Conservation (phyloP, 768 basidiomycete species). For the Phlebiopsis flavidoalba region DNA sequence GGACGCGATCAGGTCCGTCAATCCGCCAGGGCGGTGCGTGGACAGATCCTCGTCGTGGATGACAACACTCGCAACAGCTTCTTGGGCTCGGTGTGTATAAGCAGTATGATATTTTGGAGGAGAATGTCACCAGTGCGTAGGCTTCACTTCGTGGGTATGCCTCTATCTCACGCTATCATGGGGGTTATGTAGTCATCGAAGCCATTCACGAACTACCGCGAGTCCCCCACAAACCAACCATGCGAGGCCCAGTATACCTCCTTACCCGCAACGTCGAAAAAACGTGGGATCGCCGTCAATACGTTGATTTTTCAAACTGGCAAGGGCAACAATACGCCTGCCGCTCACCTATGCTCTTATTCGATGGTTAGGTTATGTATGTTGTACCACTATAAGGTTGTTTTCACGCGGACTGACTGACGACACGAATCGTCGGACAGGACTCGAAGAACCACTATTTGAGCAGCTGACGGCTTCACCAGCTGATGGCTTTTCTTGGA, state of each 20-base stretch:
- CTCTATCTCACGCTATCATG: background rate
- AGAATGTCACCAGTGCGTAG: slow-evolving; percentile 88
- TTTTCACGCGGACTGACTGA: background rate
- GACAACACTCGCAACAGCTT: slow-evolving; percentile 82
- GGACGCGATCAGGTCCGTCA: slow-evolving; percentile 81
- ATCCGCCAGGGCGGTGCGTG: slow-evolving; percentile 77
- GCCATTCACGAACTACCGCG: slow-evolving; percentile 77
- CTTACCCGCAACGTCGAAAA: slow-evolving; percentile 91
- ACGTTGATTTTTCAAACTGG: slow-evolving; percentile 65
- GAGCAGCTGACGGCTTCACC: slow-evolving; percentile 68
- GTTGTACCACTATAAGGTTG: background rate
- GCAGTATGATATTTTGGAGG: slow-evolving; percentile 90
- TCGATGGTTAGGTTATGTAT: slow-evolving; percentile 76
- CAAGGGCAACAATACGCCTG: slow-evolving; percentile 74
- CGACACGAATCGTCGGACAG: slow-evolving; percentile 37
- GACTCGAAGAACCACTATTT: slow-evolving; percentile 73
- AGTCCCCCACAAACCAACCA: slow-evolving; percentile 75
- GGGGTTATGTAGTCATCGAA: slow-evolving; percentile 72
- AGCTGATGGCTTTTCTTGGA: slow-evolving; percentile 69
- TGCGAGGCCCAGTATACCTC: slow-evolving; percentile 92
- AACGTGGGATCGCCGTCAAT: slow-evolving; percentile 92
- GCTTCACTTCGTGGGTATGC: background rate
- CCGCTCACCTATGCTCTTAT: slow-evolving; percentile 89
- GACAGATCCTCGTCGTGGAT: slow-evolving; percentile 98
- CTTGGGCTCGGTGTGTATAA: slow-evolving; percentile 78